A percentile compares a stretch with the other conserved stretches of the same genome.
Evolutionary conservation across 169 alveolate genomes (phyloP).

Genomic region (Miamiensis avidus): DNA sequence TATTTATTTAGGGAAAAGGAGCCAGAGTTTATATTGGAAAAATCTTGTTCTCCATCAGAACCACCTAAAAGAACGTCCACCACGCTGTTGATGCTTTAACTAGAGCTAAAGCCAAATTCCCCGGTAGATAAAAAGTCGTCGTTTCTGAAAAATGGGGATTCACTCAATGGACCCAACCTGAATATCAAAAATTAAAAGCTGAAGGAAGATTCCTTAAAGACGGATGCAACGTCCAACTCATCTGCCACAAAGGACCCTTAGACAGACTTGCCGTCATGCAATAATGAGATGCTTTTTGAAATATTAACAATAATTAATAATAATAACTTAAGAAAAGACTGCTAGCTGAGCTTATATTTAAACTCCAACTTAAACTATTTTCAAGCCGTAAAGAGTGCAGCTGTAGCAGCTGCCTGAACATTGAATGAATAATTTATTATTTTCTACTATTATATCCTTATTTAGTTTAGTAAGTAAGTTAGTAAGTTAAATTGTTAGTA

Average conservation of each 20-base stretch:
- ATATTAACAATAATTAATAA: too few species aligned
- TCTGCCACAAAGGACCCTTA: slow-evolving; percentile 61
- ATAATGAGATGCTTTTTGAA: too few species aligned
- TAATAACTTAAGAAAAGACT: too few species aligned
- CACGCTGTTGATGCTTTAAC: slow-evolving; percentile 95
- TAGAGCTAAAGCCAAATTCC: slow-evolving; percentile 99
- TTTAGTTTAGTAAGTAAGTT: too few species aligned
- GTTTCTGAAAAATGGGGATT: slow-evolving; percentile 98
- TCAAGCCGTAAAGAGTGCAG: too few species aligned
- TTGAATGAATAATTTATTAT: too few species aligned
- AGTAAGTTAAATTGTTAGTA: too few species aligned
- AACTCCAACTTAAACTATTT: too few species aligned
- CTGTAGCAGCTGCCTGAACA: too few species aligned
- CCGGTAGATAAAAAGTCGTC: slow-evolving; percentile 99
- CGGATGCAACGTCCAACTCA: slow-evolving; percentile 39
- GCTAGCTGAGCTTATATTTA: too few species aligned
- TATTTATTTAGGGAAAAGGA: slow-evolving; percentile 69
- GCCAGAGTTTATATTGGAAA: slow-evolving; percentile 94
- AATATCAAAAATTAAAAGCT: slow-evolving; percentile 86
- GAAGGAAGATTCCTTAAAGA: slow-evolving; percentile 26
- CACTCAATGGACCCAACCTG: slow-evolving; percentile 94
- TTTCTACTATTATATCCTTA: too few species aligned
- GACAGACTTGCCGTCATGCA: slow-evolving; percentile 55
- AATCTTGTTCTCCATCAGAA: slow-evolving; percentile 94
- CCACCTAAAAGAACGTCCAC: slow-evolving; percentile 82